phyloP scores from a whole-genome alignment of 2,329 filamentous ascomycete genomes.

The Colletotrichum graminicola region DNA sequence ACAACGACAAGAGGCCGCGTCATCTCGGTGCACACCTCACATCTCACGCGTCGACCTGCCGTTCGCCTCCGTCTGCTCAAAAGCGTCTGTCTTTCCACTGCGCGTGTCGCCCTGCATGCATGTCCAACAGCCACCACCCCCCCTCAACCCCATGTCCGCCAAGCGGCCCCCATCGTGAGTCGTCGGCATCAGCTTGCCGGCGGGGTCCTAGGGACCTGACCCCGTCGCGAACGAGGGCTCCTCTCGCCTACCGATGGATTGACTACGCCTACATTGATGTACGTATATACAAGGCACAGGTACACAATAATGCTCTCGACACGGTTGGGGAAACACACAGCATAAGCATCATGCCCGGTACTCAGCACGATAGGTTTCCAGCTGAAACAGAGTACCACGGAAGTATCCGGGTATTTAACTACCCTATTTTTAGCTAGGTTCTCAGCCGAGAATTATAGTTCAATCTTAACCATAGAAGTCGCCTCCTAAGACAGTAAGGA shows the following conservation, averaged over 20 bases:
- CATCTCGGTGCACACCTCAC: conserved; percentile 15
- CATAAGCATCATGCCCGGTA: too few species aligned
- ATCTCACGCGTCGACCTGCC: neutral
- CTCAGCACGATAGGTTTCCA: too few species aligned
- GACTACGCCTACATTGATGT: neutral
- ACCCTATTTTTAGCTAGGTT: too few species aligned
- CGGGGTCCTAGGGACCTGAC: conserved; percentile 16
- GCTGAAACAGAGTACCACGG: too few species aligned
- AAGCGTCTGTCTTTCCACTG: conserved; percentile 19
- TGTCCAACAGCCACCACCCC: neutral
- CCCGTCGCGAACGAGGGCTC: neutral
- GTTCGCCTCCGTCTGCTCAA: conserved; percentile 1
- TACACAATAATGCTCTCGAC: too few species aligned
- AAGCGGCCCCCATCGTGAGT: conserved; percentile 34
- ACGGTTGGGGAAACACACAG: too few species aligned
- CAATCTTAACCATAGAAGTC: too few species aligned
- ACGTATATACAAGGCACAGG: too few species aligned
- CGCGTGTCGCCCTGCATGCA: conserved; percentile 26
- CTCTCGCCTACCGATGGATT: neutral
- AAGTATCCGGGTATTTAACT: too few species aligned
- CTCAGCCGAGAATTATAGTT: too few species aligned
- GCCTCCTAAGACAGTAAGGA: too few species aligned
- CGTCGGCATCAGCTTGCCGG: conserved; percentile 39
- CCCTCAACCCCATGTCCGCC: conserved; percentile 21
- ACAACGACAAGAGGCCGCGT: conserved; percentile 21